Percentiles rank a stretch among this genome's conserved stretches.
Conservation (phyloP, 2,329 filamentous ascomycete species). For the Trichophyton verrucosum region DNA sequence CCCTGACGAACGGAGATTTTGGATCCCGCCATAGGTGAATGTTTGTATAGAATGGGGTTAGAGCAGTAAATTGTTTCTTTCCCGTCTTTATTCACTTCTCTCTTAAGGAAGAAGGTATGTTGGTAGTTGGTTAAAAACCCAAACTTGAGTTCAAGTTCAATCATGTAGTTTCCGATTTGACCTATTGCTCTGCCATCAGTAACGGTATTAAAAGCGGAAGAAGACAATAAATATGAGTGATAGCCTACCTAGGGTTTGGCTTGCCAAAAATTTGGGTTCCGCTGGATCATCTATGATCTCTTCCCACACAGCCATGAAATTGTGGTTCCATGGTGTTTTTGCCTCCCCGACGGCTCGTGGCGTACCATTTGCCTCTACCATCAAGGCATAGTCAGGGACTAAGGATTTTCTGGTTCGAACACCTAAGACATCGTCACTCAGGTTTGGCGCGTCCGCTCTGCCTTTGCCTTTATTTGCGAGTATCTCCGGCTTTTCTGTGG, state of each 20-base stretch:
- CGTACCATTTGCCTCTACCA: background rate
- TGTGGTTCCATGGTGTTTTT: constrained; percentile 10
- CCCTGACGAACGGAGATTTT: constrained; percentile 7
- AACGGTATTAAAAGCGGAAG: background rate
- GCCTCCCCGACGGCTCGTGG: constrained; percentile 5
- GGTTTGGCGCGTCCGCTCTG: background rate
- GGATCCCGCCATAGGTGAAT: no score
- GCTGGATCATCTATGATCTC: no score
- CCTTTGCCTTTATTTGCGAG: background rate
- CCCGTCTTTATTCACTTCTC: background rate
- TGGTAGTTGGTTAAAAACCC: constrained; percentile 9
- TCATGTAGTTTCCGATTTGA: constrained; percentile 11
- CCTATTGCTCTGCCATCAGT: constrained; percentile 5
- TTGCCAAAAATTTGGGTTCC: background rate
- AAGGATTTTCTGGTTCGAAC: constrained; percentile 2
- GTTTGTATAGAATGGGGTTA: background rate
- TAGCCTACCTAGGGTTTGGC: background rate
- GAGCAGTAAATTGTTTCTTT: background rate
- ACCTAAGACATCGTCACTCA: background rate
- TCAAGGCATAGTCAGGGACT: constrained; percentile 9
- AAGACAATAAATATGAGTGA: background rate
- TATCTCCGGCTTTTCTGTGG: background rate
- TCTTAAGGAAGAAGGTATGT: constrained; percentile 7
- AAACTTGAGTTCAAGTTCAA: constrained; percentile 7
- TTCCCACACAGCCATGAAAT: background rate